Evolutionary conservation across 2,329 filamentous ascomycete genomes (phyloP), one percentile per base, ranked within the genome.

Genomic region (Curvularia verruculosa): DNA sequence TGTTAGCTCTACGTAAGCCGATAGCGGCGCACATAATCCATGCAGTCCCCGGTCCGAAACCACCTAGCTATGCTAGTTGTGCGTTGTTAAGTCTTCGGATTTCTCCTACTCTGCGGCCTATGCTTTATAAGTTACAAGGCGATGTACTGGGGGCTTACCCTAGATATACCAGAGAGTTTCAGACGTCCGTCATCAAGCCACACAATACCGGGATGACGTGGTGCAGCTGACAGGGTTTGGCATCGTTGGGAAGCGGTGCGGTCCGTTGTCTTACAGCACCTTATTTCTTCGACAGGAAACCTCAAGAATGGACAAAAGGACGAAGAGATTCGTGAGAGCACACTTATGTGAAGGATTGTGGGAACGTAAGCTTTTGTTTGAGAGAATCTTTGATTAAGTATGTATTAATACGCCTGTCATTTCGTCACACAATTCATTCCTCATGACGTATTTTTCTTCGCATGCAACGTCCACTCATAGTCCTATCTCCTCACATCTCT

Each of bases 401-500:
- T 26, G 13, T 23, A 26, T 26, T 43, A 18, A 3, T 5, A 13
- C 13, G 12, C 23, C 12, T 18, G 10, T 43, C 18, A 24, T 15
- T 26, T 26, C 6, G 8, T 43, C 13, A 43, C 12, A 7, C 8
- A 24, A 40, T n/a, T 24, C 12, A 10, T 26, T 43, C 13, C 15
- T 13, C 2, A 15, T 28, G n/a, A n/a, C 19, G 29, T 21, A 41
- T 3, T 18, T 29, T 31, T 31, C n/a, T 34, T 18, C 28, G 9
- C 12, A 21, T 12, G 13, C 26, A 18, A 13, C 1, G 9, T 21
- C 13, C 26, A 43, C 13, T 21, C 40, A 3, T 43, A 43, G 3
- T 26, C 13, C 2, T 26, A 26, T 23, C 3, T 18, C 15, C 21
- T 26, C 5, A 43, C 5, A n/a, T 68, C 56, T 6, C 74, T 65